These are phyloP conservation scores for Pestalotiopsis fici DNA, from an alignment of 2,329 filamentous ascomycete genomes.

Conservation along the genomic window DNA sequence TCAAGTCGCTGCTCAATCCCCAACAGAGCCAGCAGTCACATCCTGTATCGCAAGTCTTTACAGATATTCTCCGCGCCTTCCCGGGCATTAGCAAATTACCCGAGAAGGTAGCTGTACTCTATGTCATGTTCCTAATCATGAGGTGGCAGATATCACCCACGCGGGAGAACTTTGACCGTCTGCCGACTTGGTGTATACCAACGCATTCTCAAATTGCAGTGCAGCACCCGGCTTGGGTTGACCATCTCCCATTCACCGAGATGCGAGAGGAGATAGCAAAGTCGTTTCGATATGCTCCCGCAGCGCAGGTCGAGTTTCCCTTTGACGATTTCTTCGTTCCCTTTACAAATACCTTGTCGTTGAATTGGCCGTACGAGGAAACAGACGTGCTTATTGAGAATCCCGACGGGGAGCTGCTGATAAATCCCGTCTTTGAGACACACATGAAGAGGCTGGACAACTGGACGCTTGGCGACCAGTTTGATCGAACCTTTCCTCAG, in stretches of 20 bases:
- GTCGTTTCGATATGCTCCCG: constrained; percentile 27
- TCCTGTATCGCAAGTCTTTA: constrained; percentile 81
- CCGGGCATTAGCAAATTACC: constrained; percentile 77
- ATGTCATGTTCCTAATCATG: constrained; percentile 85
- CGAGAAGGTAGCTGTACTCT: constrained; percentile 80
- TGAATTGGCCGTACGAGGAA: constrained; percentile 85
- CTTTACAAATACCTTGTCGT: constrained; percentile 71
- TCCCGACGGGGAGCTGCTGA: constrained; percentile 64
- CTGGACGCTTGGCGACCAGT: constrained; percentile 76
- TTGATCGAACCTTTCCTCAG: constrained; percentile 65
- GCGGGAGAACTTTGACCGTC: constrained; percentile 73
- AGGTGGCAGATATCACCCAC: constrained; percentile 83
- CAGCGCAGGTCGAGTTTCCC: constrained; percentile 44
- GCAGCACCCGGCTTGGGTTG: constrained; percentile 79
- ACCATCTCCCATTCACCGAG: constrained; percentile 76
- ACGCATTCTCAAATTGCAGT: constrained; percentile 64
- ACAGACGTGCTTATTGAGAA: constrained; percentile 67
- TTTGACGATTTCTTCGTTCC: constrained; percentile 86
- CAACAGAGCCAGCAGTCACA: constrained; percentile 64
- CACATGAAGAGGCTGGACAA: constrained; percentile 76
- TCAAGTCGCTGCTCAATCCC: constrained; percentile 77
- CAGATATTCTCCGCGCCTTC: constrained; percentile 82
- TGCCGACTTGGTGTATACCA: constrained; percentile 75
- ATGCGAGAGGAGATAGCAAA: constrained; percentile 61
- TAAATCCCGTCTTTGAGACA: constrained; percentile 84